Conservation (phyloP, 257 asterid genomes). For the Nyctanthes arbortristis region DNA sequence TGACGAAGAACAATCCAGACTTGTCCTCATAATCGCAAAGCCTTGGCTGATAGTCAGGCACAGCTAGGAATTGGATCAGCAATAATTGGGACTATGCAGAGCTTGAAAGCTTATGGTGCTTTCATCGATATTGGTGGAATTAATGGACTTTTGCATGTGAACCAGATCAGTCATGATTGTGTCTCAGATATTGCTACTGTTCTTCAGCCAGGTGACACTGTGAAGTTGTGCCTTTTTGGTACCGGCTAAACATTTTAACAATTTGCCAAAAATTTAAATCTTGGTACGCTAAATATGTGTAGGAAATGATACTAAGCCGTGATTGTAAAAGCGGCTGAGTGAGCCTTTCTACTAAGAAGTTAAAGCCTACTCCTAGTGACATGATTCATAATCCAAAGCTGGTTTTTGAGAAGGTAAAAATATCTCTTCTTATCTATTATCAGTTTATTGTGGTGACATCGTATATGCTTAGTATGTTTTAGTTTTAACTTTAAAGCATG, state of each 20-base stretch:
- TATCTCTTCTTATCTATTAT: not conserved
- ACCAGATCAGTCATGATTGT: slow-evolving; percentile 96
- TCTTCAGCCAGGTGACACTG: slow-evolving; percentile 93
- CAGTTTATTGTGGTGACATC: no score
- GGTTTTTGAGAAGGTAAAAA: slow-evolving; percentile 82
- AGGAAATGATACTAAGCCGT: slow-evolving; percentile 99
- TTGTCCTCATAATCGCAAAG: slow-evolving; percentile 92
- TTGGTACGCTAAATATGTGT: slow-evolving; percentile 22
- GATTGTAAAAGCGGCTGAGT: slow-evolving; percentile 98
- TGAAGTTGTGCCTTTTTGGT: slow-evolving; percentile 59
- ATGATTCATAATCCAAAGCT: slow-evolving; percentile 97
- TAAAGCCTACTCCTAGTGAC: slow-evolving; percentile 99
- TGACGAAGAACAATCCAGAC: slow-evolving; percentile 85
- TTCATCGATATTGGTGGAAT: slow-evolving; percentile 96
- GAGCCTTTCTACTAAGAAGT: slow-evolving; percentile 94
- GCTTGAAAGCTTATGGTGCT: slow-evolving; percentile 96
- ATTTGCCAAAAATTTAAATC: not conserved
- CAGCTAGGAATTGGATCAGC: slow-evolving; percentile 96
- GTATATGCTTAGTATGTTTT: no score
- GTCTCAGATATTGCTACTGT: slow-evolving; percentile 87
- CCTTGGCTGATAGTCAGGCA: slow-evolving; percentile 97
- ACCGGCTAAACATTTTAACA: slow-evolving; percentile 5
- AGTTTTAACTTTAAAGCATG: no score
- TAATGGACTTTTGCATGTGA: slow-evolving; percentile 91
- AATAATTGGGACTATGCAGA: slow-evolving; percentile 88